These are phyloP conservation scores for Globisporangium lucens DNA, from an alignment of 352 stramenopile genomes.

Conservation along the genomic window DNA sequence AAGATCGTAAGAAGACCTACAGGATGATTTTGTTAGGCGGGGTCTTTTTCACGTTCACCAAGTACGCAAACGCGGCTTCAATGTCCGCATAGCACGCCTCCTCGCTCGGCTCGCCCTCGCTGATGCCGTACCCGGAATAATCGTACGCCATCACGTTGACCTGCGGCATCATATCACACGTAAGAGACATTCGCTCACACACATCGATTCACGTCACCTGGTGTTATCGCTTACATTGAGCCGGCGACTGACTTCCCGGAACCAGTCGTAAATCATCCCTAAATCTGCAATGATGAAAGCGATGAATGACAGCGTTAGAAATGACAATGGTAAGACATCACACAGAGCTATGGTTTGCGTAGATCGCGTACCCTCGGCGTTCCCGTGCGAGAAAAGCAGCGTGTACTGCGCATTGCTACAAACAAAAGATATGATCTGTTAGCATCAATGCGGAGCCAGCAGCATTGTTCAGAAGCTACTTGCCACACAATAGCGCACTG, in stretches of 20 bases:
- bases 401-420: conserved; percentile 91
- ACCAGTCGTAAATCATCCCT: conserved; percentile 98
- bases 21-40: conserved; percentile 93
- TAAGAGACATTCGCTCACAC: neutral
- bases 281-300: conserved; percentile 61
- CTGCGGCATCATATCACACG: conserved; percentile 18
- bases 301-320: conserved; percentile 3
- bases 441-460: neutral
- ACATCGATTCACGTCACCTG: too few species aligned
- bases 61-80: conserved; percentile 95
- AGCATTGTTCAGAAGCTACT: neutral
- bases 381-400: conserved; percentile 96
- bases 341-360: neutral
- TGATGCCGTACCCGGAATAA: conserved; percentile 98
- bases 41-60: conserved; percentile 91
- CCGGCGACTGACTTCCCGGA: conserved; percentile 88
- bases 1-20: conserved; percentile 53
- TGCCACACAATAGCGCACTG: neutral
- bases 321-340: neutral
- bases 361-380: conserved; percentile 86
- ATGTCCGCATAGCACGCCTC: conserved; percentile 94
- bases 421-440: neutral
- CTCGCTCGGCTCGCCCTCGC: conserved; percentile 90
- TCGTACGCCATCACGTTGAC: conserved; percentile 91
- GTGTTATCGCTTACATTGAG: conserved; percentile 37